Evolutionary conservation across 2,329 filamentous ascomycete species (phyloP).

Genomic region (Fusarium buharicum): DNA sequence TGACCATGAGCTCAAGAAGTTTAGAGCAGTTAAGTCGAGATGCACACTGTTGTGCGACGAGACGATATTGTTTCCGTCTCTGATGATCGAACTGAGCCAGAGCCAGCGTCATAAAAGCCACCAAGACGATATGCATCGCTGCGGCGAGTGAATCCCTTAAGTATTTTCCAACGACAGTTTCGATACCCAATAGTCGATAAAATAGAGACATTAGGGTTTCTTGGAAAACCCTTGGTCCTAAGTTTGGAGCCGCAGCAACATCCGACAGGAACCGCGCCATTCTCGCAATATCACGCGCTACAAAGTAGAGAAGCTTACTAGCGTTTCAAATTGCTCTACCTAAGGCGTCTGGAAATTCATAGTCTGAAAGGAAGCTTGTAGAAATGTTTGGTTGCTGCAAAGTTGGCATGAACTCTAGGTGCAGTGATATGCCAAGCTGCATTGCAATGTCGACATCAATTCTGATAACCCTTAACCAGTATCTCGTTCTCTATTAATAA

Average conservation of each 20-base stretch:
- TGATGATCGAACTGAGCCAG: conserved; percentile 4
- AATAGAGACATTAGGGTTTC: conserved; percentile 1
- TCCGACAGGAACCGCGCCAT: not conserved
- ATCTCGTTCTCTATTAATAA: not conserved
- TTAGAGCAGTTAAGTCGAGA: conserved; percentile 1
- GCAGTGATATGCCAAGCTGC: not conserved
- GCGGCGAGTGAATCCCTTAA: not conserved
- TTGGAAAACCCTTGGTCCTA: conserved; percentile 1
- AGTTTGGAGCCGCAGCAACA: not conserved
- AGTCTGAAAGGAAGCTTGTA: not conserved
- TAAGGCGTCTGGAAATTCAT: not conserved
- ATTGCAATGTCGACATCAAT: not conserved
- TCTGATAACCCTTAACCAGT: not conserved
- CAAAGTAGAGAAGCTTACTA: not conserved
- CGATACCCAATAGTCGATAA: conserved; percentile 4
- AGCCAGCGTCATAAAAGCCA: conserved; percentile 1
- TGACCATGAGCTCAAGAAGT: not conserved
- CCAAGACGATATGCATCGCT: not conserved
- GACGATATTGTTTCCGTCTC: not conserved
- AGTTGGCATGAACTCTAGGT: not conserved
- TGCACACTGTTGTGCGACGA: not conserved
- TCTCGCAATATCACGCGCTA: conserved; percentile 3
- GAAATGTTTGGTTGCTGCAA: not conserved
- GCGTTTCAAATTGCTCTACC: not conserved
- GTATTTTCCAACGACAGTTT: not conserved